These are phyloP conservation scores for Vitis hybrid DNA, from an alignment of 177 flowering plant species.

Conservation along the genomic window DNA sequence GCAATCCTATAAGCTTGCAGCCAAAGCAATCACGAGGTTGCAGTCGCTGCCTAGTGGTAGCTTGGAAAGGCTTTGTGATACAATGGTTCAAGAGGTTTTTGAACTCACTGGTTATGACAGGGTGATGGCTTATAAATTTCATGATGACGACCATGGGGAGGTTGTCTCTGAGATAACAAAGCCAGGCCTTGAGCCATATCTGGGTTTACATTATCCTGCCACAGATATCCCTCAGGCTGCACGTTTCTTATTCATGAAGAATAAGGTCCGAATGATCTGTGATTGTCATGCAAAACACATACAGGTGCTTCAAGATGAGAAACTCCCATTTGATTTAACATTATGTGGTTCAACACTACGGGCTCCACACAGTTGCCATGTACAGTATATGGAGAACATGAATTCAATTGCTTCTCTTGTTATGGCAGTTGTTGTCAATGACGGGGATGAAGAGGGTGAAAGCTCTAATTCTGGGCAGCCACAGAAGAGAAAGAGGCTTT, in stretches of 20 bases:
- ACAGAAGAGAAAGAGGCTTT: slow-evolving; percentile 84
- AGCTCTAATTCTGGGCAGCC: slow-evolving; percentile 34
- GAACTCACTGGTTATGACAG: slow-evolving; percentile 97
- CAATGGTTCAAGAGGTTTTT: slow-evolving; percentile 92
- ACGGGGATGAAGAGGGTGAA: slow-evolving; percentile 62
- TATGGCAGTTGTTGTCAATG: slow-evolving; percentile 92
- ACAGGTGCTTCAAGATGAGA: slow-evolving; percentile 83
- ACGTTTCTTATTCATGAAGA: slow-evolving; percentile 92
- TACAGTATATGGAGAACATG: slow-evolving; percentile 97
- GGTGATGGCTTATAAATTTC: slow-evolving; percentile 96
- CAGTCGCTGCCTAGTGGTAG: slow-evolving; percentile 93
- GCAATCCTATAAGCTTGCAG: slow-evolving; percentile 96
- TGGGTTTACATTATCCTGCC: slow-evolving; percentile 97
- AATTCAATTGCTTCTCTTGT: slow-evolving; percentile 91
- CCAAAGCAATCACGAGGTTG: slow-evolving; percentile 81
- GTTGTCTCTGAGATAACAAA: slow-evolving; percentile 81
- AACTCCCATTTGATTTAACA: slow-evolving; percentile 72
- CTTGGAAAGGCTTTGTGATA: slow-evolving; percentile 79
- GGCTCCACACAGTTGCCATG: slow-evolving; percentile 94
- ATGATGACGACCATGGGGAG: slow-evolving; percentile 99
- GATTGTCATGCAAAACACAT: slow-evolving; percentile 86
- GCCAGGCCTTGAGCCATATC: slow-evolving; percentile 85
- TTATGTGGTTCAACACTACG: slow-evolving; percentile 91
- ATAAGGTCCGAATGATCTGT: slow-evolving; percentile 92
- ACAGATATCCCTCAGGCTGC: slow-evolving; percentile 99